These are phyloP conservation scores for Pyrus hybrid DNA, from an alignment of 331 rosid genomes.

Conservation along the genomic window DNA sequence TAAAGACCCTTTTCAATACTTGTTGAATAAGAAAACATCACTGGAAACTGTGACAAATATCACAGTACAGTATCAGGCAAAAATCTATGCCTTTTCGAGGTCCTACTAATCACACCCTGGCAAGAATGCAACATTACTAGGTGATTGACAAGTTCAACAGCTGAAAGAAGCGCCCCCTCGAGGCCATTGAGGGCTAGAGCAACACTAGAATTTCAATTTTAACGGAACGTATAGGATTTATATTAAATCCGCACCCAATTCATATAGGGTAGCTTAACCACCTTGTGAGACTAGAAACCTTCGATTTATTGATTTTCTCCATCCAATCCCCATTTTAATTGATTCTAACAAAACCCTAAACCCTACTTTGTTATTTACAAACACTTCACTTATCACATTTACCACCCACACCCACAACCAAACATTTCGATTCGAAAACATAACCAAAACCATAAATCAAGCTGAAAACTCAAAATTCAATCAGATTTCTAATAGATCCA, in stretches of 20 bases:
- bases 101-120: neutral
- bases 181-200: neutral
- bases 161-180: neutral
- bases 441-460: neutral
- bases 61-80: neutral
- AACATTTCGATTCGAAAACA: neutral
- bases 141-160: neutral
- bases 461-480: neutral
- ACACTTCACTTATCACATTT: neutral
- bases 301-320: neutral
- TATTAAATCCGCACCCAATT: neutral
- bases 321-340: neutral
- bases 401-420: neutral
- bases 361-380: neutral
- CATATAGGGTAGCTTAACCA: neutral
- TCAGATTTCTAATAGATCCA: constrained; percentile 31
- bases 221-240: neutral
- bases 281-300: neutral
- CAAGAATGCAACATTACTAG: neutral
- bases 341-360: neutral
- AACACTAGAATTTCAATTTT: neutral
- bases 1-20: neutral
- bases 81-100: neutral
- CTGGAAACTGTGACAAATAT: too few relatives aligned
- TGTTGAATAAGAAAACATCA: too few relatives aligned